Evolutionary conservation across 768 basidiomycete species (phyloP).

Genomic region (Termitomyces heimii): DNA sequence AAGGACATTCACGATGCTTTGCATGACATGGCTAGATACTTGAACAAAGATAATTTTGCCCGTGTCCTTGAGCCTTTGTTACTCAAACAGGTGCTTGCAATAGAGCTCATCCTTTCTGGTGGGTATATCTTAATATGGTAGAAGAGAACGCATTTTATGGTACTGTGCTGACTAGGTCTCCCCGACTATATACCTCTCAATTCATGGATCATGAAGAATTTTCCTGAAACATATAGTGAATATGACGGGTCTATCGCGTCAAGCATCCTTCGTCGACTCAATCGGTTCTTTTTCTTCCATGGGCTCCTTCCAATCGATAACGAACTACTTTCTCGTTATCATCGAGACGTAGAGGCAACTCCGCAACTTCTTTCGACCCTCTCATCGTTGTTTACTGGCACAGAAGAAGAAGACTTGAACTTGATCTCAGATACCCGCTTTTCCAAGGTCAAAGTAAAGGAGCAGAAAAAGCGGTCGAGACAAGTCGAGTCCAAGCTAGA

Average conservation of each 20-base stretch:
- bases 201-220: constrained; percentile 24
- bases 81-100: constrained; percentile 13
- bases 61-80: constrained; percentile 16
- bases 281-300: constrained; percentile 4
- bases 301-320: not conserved
- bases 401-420: not conserved
- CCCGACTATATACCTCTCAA: constrained; percentile 10
- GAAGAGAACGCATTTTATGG: not conserved
- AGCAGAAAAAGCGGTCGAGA: not conserved
- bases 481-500: constrained; percentile 3
- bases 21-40: constrained; percentile 14
- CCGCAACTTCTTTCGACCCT: constrained; percentile 7
- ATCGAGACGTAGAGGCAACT: constrained; percentile 2
- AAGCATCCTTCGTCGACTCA: constrained; percentile 6
- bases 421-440: not conserved
- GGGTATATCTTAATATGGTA: constrained; percentile 8
- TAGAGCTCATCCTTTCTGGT: constrained; percentile 22
- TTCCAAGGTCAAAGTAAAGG: constrained; percentile 1
- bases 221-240: constrained; percentile 17
- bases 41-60: constrained; percentile 17
- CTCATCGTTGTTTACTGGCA: not conserved
- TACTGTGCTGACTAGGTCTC: constrained; percentile 6
- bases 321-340: not conserved
- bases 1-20: constrained; percentile 16
- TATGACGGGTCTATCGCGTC: constrained; percentile 7